These are phyloP conservation scores for Nigrospora osmanthi DNA, from an alignment of 2,329 filamentous ascomycete genomes.

Conservation along the genomic window DNA sequence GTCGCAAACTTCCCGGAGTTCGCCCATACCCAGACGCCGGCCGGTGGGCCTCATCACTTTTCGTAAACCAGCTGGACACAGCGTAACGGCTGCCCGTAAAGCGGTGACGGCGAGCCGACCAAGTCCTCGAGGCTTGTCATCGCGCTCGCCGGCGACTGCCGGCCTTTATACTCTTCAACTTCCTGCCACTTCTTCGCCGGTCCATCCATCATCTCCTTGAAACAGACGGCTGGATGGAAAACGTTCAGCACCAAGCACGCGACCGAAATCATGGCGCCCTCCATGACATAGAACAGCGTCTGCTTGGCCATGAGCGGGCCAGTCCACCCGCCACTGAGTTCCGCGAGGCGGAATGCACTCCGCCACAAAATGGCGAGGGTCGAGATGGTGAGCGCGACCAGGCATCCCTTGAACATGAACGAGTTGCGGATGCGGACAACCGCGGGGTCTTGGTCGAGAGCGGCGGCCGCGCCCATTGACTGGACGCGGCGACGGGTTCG, in stretches of 20 bases:
- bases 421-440: slow-evolving; percentile 29
- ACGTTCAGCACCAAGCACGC: slow-evolving; percentile 36
- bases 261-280: slow-evolving; percentile 44
- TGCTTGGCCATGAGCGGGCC: slow-evolving; percentile 49
- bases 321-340: slow-evolving; percentile 56
- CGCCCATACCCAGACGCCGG: too few relatives aligned
- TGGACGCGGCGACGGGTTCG: slow-evolving; percentile 26
- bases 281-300: slow-evolving; percentile 48
- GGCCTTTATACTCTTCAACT: too few relatives aligned
- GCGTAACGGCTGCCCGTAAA: too few relatives aligned
- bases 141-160: too few relatives aligned
- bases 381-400: slow-evolving; percentile 44
- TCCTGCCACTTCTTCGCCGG: too few relatives aligned
- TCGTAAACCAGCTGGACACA: too few relatives aligned
- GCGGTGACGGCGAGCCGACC: too few relatives aligned
- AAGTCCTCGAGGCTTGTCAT: too few relatives aligned
- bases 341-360: slow-evolving; percentile 57
- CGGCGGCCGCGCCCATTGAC: slow-evolving; percentile 12
- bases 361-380: slow-evolving; percentile 58
- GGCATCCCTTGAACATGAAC: slow-evolving; percentile 42
- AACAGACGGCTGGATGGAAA: slow-evolving; percentile 31
- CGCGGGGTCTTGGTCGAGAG: slow-evolving; percentile 29
- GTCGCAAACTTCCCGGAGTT: too few relatives aligned
- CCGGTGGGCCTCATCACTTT: too few relatives aligned
- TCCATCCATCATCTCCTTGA: slow-evolving; percentile 7